Conservation (phyloP, 805 yeast genomes). For the Starmerella apicola region DNA sequence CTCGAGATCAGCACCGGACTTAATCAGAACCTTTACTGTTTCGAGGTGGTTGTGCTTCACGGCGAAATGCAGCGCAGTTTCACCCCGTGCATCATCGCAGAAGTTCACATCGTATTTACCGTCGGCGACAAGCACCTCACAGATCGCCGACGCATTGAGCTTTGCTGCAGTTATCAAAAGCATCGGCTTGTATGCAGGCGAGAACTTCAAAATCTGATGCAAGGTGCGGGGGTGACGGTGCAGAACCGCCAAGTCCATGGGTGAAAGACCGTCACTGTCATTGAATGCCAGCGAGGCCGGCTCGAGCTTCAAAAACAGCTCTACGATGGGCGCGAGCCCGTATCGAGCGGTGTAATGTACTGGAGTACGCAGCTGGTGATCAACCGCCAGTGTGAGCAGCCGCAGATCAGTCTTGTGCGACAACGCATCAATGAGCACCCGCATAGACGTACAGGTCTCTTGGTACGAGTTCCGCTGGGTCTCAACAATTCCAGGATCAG, state of each 20-base stretch:
- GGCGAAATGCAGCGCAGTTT: conserved; percentile 76
- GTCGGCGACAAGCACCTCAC: conserved; percentile 38
- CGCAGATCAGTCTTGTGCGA: neutral
- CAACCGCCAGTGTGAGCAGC: conserved; percentile 43
- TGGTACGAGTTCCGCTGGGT: neutral
- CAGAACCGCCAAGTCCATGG: conserved; percentile 68
- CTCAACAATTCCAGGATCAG: neutral
- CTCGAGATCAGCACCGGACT: conserved; percentile 58
- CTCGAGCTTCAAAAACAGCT: conserved; percentile 37
- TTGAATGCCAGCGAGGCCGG: conserved; percentile 24
- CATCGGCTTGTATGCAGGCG: conserved; percentile 9
- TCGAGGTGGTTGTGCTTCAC: conserved; percentile 46
- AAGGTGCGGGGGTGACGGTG: conserved; percentile 76
- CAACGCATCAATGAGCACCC: neutral
- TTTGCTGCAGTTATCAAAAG: conserved; percentile 57
- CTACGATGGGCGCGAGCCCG: conserved; percentile 57
- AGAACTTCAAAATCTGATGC: conserved; percentile 39
- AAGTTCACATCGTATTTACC: conserved; percentile 48
- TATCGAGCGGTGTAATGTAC: conserved; percentile 81
- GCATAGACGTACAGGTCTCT: neutral
- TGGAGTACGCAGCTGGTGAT: conserved; percentile 70
- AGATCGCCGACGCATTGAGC: conserved; percentile 45
- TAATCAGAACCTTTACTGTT: conserved; percentile 46
- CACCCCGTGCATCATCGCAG: conserved; percentile 40
- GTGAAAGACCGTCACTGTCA: conserved; percentile 67